Base-by-base conservation (phyloP, 2,329 filamentous ascomycete species). In the Penicillium sp. region DNA sequence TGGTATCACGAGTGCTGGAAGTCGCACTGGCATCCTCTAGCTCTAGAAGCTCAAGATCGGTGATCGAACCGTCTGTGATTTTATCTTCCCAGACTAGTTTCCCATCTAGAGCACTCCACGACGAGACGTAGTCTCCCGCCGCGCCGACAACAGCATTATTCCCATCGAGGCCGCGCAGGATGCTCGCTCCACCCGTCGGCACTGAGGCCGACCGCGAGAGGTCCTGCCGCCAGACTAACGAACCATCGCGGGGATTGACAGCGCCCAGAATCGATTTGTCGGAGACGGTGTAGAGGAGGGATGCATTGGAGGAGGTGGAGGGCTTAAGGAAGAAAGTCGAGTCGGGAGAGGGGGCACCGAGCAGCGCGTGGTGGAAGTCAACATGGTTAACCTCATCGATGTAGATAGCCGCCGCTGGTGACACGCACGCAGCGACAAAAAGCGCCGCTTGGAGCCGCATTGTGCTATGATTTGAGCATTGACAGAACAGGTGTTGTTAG, bases 261-360 rank as follows among this genome's bases (percentile, higher is more conserved):
- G 92, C 92, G 42, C 89, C 93, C 15, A 98, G 72, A 2, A 96
- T 81, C 32, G 84, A 83, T 42, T 90, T 80, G 50, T 96, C 88
- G 56, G 89, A 95, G 39, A 97, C 75, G 0, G 93, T 95, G 70
- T 96, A 98, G 45, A 98, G 79, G 32, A 98, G 79, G 46, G 88
- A 92, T 31, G 91, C 91, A 70, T 88, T 89, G 55, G 92, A 91
- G 59, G 85, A 82, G 55, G 82, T 79, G 63, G 87, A 81, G 33
- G 93, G 92, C 60, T 85, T 86, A 74, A 96, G 89, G 81, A 97
- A 97, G 80, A 97, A 95, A 60, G 92, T 96, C 53, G 89, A 88
- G 55, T 88, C 82, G 67, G 82, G 77, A 68, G 87, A 86, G 47
- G 93, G 90, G 32, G 88, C 74, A 64, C 93, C 93, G 64, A 98